Percentiles rank a stretch among this genome's conserved stretches.
Conservation (phyloP, 1,139 yeast genomes). For the Suhomyces bribrorum region DNA sequence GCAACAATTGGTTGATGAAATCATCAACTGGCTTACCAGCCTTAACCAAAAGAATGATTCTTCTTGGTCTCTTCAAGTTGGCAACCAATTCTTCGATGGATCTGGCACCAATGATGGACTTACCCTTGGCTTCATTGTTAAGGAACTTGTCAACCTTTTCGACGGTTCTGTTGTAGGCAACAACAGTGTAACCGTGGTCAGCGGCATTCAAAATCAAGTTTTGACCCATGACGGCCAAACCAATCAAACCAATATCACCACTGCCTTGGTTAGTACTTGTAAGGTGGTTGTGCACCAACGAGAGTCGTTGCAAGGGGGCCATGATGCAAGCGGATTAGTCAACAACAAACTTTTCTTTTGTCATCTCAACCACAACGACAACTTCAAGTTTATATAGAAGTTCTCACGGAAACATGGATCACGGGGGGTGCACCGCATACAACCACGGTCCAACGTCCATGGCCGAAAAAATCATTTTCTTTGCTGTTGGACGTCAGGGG, state of each 20-base stretch:
- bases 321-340: background rate
- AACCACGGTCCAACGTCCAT: too few relatives aligned
- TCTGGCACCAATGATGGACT: constrained; percentile 89
- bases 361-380: too few relatives aligned
- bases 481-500: too few relatives aligned
- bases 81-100: constrained; percentile 86
- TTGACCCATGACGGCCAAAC: constrained; percentile 99
- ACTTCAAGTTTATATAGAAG: too few relatives aligned
- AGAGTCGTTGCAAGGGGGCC: constrained; percentile 9
- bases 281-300: constrained; percentile 16
- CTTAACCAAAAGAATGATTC: constrained; percentile 90
- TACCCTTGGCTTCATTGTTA: constrained; percentile 93
- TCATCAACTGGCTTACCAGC: constrained; percentile 96
- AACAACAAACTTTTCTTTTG: background rate
- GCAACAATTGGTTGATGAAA: constrained; percentile 84
- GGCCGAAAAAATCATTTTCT: too few relatives aligned
- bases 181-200: constrained; percentile 96
- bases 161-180: constrained; percentile 97
- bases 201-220: constrained; percentile 97
- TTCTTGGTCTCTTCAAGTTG: constrained; percentile 95
- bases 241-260: constrained; percentile 98
- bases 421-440: too few relatives aligned
- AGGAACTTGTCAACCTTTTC: constrained; percentile 93
- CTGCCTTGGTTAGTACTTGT: constrained; percentile 41
- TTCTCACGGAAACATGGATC: too few relatives aligned